Base-by-base conservation (phyloP, 1,284 basidiomycete genomes). In the Heterobasidion occidentale region DNA sequence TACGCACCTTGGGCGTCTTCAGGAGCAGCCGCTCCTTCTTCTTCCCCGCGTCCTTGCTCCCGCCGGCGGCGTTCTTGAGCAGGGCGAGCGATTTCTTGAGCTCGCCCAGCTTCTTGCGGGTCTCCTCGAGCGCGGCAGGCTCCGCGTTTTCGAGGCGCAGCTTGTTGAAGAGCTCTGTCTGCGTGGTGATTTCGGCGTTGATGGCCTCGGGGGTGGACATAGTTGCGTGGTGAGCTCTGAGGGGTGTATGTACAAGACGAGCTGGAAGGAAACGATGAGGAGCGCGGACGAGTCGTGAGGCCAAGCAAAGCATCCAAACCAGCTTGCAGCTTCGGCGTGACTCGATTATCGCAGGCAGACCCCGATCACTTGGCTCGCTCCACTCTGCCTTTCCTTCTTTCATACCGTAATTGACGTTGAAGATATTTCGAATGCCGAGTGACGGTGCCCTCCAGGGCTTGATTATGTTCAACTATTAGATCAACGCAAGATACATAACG, bases 1-100 rank as follows among this genome's bases (percentile, higher is more conserved):
- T 20, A 67, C 79, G 59, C 57, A 89, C 90, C 79, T 93, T 92
- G 45, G 88, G 86, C 4, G 88, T 91, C 73, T 92, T 92, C 61
- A 92, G 76, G 60, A 88, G 65, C 61, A 89, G 64, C n/a, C 85
- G 71, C 57, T 80, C 85, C 63, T 78, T 82, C 72, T 83, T 86
- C 72, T 86, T 84, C 5, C 63, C 67, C 19, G 68, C 70, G 7
- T 74, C 74, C 38, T 70, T 74, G 48, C 63, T 65, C 51, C 70
- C 71, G 56, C 63, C 68, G 45, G 66, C 68, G 20, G 67, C 71
- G 42, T 67, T 75, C 56, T 76, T 77, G 46, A 77, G 68, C 56
- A 76, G 61, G 1, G 75, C 82, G 34, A 83, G 65, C 17, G 74
- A 65, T 63, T 77, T 81, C 74, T 88, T 87, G 58, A 90, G 71